Conservation (phyloP, 805 yeast genomes). For the Jamesozyma gamospora region DNA sequence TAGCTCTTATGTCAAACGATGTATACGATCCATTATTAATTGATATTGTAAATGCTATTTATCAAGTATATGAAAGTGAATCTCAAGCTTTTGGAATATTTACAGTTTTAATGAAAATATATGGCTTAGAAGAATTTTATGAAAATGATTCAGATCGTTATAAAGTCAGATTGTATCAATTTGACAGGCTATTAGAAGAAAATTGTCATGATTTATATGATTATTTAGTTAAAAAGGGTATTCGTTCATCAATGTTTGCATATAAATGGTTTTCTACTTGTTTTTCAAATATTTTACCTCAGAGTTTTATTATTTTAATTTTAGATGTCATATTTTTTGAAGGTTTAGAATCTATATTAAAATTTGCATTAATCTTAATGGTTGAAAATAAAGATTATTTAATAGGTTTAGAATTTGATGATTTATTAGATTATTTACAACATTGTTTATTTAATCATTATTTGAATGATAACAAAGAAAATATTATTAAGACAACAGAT, state of each 20-base stretch:
- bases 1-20: constrained; percentile 75
- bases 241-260: constrained; percentile 87
- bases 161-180: constrained; percentile 72
- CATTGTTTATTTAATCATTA: constrained; percentile 46
- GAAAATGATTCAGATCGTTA: constrained; percentile 86
- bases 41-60: constrained; percentile 69
- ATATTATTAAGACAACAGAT: not conserved
- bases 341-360: constrained; percentile 74
- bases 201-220: constrained; percentile 56
- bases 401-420: constrained; percentile 59
- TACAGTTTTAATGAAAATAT: constrained; percentile 70
- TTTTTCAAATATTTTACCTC: constrained; percentile 84
- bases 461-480: constrained; percentile 7
- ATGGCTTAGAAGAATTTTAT: constrained; percentile 62
- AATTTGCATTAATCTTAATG: constrained; percentile 73
- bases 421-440: constrained; percentile 62
- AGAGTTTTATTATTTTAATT: constrained; percentile 70
- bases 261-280: constrained; percentile 90
- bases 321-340: constrained; percentile 80
- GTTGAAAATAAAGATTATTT: constrained; percentile 50
- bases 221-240: constrained; percentile 76
- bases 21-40: constrained; percentile 97
- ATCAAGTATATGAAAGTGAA: constrained; percentile 50
- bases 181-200: constrained; percentile 78
- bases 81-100: constrained; percentile 74